phyloP scores from a whole-genome alignment of 2,329 filamentous ascomycete species.

The Elsinoe perseae region DNA sequence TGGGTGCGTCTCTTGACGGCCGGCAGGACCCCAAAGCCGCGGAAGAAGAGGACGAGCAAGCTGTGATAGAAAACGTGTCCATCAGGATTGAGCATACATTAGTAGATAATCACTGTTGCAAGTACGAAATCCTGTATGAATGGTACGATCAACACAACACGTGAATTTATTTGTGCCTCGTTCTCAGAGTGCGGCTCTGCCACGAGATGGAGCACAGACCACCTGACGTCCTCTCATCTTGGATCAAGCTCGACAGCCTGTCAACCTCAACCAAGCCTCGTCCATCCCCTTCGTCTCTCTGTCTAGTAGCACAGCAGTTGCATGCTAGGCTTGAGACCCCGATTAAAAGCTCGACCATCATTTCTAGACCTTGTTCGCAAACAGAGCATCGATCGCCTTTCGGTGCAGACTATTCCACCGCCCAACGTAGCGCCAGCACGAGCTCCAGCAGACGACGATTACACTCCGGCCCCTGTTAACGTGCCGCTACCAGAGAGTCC shows the following conservation, averaged over 20 bases:
- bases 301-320: conserved; percentile 18
- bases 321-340: conserved; percentile 49
- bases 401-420: conserved; percentile 27
- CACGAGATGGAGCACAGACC: conserved; percentile 1
- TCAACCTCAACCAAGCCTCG: conserved; percentile 7
- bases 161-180: no score
- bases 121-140: neutral
- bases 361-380: conserved; percentile 54
- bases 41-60: conserved; percentile 9
- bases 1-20: conserved; percentile 6
- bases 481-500: conserved; percentile 23
- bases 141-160: no score
- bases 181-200: conserved; percentile 2
- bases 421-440: conserved; percentile 25
- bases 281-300: neutral
- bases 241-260: conserved; percentile 9
- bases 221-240: conserved; percentile 13
- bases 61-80: conserved; percentile 8
- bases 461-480: conserved; percentile 26
- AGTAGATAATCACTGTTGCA: conserved; percentile 9
- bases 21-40: neutral
- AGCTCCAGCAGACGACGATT: conserved; percentile 4
- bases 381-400: conserved; percentile 42
- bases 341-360: conserved; percentile 52
- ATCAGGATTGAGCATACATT: no score